Evolutionary conservation across 1,139 yeast species (phyloP).

Genomic region (Lodderomyces jiufengensis): DNA sequence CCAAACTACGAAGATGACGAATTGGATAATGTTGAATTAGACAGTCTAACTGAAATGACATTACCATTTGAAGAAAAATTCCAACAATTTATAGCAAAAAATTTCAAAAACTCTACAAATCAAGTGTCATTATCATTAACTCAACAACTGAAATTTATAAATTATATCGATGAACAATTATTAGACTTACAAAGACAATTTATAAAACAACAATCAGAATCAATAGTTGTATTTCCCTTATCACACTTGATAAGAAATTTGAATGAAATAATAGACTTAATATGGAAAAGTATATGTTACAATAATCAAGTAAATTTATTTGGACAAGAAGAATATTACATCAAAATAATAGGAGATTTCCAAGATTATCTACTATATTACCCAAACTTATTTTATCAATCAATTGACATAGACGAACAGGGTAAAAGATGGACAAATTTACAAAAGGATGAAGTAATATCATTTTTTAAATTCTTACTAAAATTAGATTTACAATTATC

Average conservation of each 20-base stretch:
- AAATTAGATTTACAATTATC: slow-evolving; percentile 41
- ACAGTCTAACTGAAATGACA: slow-evolving; percentile 20
- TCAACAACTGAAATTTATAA: slow-evolving; percentile 61
- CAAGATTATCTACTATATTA: slow-evolving; percentile 58
- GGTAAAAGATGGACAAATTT: slow-evolving; percentile 1
- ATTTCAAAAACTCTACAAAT: slow-evolving; percentile 3
- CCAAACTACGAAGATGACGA: slow-evolving; percentile 11
- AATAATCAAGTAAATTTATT: slow-evolving; percentile 22
- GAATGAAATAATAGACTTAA: slow-evolving; percentile 43
- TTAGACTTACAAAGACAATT: slow-evolving; percentile 59
- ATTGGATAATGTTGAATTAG: slow-evolving; percentile 15
- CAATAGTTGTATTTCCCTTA: slow-evolving; percentile 27
- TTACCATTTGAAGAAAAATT: slow-evolving; percentile 29
- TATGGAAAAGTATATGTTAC: slow-evolving; percentile 51
- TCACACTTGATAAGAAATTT: slow-evolving; percentile 44
- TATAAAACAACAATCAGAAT: slow-evolving; percentile 55
- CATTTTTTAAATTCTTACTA: slow-evolving; percentile 39
- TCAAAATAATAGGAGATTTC: slow-evolving; percentile 62
- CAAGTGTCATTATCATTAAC: slow-evolving; percentile 2
- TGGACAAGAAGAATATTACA: slow-evolving; percentile 60
- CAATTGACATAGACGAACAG: background rate
- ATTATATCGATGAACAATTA: slow-evolving; percentile 57
- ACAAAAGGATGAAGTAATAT: slow-evolving; percentile 18
- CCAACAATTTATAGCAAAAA: slow-evolving; percentile 9
- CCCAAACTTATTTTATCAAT: slow-evolving; percentile 12